Conservation (phyloP, 257 asterid genomes). For the Vinca minor region DNA sequence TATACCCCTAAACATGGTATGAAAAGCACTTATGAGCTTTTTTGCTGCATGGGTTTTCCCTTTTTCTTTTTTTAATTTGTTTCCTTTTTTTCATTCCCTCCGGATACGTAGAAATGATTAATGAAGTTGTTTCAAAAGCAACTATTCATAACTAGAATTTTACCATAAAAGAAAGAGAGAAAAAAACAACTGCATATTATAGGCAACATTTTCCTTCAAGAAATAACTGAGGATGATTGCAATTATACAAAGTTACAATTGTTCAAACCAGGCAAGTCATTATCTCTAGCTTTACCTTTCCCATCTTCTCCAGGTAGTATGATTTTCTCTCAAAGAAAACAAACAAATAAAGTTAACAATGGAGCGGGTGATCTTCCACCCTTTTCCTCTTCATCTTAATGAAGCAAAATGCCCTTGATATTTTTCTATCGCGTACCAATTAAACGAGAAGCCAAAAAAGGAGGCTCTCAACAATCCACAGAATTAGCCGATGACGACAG, state of each 20-base stretch:
- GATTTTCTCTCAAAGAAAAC: slow-evolving; percentile 9
- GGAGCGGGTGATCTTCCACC: slow-evolving; percentile 76
- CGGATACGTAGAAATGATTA: too few species aligned
- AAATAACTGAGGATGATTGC: slow-evolving; percentile 40
- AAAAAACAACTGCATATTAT: not conserved
- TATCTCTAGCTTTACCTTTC: not conserved
- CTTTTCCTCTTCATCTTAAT: slow-evolving; percentile 36
- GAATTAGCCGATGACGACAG: slow-evolving; percentile 35
- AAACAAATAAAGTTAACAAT: slow-evolving; percentile 5
- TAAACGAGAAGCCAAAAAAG: slow-evolving; percentile 13
- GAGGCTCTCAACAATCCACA: slow-evolving; percentile 35
- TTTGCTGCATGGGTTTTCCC: too few species aligned
- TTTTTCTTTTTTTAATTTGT: not conserved
- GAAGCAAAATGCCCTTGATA: slow-evolving; percentile 25
- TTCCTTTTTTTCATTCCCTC: too few species aligned
- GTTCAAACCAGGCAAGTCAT: slow-evolving; percentile 24
- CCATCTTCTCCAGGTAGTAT: slow-evolving; percentile 12
- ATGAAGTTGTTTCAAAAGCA: not conserved
- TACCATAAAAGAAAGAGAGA: not conserved
- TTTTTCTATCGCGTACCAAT: slow-evolving; percentile 12
- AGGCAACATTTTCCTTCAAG: slow-evolving; percentile 30
- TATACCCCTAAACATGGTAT: too few species aligned
- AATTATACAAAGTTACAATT: slow-evolving; percentile 25
- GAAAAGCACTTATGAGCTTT: too few species aligned
- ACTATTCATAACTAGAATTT: too few species aligned